Conservation (phyloP, 495 filamentous ascomycete genomes). For the Haplographium delicatum region DNA sequence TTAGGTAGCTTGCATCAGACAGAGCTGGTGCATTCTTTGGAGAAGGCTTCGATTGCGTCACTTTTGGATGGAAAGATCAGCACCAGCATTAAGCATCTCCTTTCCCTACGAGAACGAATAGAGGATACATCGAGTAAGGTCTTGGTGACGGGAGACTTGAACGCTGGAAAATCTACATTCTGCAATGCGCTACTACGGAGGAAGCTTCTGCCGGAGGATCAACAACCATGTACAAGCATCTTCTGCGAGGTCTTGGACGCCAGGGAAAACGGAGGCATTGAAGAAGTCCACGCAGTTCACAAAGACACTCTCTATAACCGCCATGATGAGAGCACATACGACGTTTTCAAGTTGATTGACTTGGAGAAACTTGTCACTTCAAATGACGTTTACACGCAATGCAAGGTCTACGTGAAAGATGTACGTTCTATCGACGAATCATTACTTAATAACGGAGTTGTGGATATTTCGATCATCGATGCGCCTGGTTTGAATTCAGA, state of each 20-base stretch:
- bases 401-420: slow-evolving; percentile 95
- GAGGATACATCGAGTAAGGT: slow-evolving; percentile 98
- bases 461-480: slow-evolving; percentile 96
- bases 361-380: slow-evolving; percentile 88
- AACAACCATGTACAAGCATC: slow-evolving; percentile 97
- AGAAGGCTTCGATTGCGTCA: slow-evolving; percentile 84
- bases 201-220: slow-evolving; percentile 91
- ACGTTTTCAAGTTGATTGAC: slow-evolving; percentile 68
- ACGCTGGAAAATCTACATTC: slow-evolving; percentile 97
- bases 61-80: slow-evolving; percentile 90
- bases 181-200: slow-evolving; percentile 92
- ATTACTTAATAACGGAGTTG: slow-evolving; percentile 91
- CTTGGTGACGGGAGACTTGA: slow-evolving; percentile 92
- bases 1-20: slow-evolving; percentile 78
- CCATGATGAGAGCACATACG: slow-evolving; percentile 89
- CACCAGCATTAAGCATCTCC: slow-evolving; percentile 85
- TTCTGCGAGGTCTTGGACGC: slow-evolving; percentile 97
- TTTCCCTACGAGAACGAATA: slow-evolving; percentile 82
- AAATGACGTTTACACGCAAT: slow-evolving; percentile 81
- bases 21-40: slow-evolving; percentile 93
- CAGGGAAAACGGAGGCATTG: slow-evolving; percentile 79
- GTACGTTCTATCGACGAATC: slow-evolving; percentile 88
- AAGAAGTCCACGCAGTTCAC: slow-evolving; percentile 94
- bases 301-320: slow-evolving; percentile 74
- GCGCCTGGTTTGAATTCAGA: slow-evolving; percentile 94